These are phyloP conservation scores for Calvatia gigantea DNA, from an alignment of 768 basidiomycete species.

Conservation along the genomic window DNA sequence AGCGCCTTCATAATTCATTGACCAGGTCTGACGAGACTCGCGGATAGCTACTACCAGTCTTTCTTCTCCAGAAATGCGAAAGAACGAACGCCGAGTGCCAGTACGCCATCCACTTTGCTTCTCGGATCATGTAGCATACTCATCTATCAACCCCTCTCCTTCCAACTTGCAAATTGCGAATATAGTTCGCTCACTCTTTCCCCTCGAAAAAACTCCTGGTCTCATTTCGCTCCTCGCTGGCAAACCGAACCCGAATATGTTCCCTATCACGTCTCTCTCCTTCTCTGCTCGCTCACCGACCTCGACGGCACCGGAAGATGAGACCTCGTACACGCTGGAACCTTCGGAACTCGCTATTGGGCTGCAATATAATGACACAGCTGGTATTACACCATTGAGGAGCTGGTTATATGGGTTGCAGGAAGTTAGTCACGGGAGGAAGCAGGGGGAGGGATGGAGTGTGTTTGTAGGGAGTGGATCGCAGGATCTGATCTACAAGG, in stretches of 20 bases:
- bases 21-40: slow-evolving; percentile 32
- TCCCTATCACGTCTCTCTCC: slow-evolving; percentile 83
- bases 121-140: not conserved
- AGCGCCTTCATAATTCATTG: not conserved
- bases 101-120: slow-evolving; percentile 32
- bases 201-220: slow-evolving; percentile 74
- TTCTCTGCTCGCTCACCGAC: slow-evolving; percentile 55
- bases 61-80: slow-evolving; percentile 67
- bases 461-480: slow-evolving; percentile 79
- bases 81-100: slow-evolving; percentile 59
- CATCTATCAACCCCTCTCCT: not conserved
- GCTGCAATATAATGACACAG: slow-evolving; percentile 75
- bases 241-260: slow-evolving; percentile 87
- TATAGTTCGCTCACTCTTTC: slow-evolving; percentile 67
- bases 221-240: slow-evolving; percentile 84
- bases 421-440: slow-evolving; percentile 61
- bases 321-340: slow-evolving; percentile 51
- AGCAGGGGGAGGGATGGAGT: slow-evolving; percentile 64
- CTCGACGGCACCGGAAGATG: slow-evolving; percentile 31
- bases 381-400: slow-evolving; percentile 59
- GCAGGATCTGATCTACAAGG: slow-evolving; percentile 89
- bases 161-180: slow-evolving; percentile 4
- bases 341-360: slow-evolving; percentile 58
- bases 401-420: slow-evolving; percentile 76
- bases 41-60: slow-evolving; percentile 48